Conservation (phyloP, 768 basidiomycete species). For the Multifurca ochricompacta region DNA sequence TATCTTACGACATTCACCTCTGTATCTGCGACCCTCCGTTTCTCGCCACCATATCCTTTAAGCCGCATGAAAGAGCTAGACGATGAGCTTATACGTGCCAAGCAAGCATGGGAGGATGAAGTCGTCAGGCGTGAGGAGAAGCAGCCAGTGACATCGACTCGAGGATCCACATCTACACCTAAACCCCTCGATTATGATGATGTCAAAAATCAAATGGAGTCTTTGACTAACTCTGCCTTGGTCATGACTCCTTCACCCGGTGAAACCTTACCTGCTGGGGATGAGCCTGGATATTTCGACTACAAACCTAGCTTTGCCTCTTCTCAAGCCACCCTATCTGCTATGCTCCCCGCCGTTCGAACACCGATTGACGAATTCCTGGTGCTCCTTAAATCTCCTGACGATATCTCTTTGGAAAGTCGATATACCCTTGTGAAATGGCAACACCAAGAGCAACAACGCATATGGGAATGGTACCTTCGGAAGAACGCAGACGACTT, state of each 20-base stretch:
- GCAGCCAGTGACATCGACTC: conserved; percentile 25
- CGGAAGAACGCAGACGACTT: conserved; percentile 82
- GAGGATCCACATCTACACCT: conserved; percentile 7
- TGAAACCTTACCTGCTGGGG: conserved; percentile 22
- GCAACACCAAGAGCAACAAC: conserved; percentile 79
- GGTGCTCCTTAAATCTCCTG: conserved; percentile 47
- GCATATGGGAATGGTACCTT: conserved; percentile 94
- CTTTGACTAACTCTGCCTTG: conserved; percentile 32
- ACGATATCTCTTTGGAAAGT: conserved; percentile 72
- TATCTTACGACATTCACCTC: conserved; percentile 87
- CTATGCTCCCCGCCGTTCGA: conserved; percentile 26
- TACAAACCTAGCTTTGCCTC: conserved; percentile 27
- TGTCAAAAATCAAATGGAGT: conserved; percentile 63
- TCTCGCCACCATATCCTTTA: conserved; percentile 87
- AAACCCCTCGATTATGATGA: conserved; percentile 33
- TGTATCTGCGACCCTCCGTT: conserved; percentile 85
- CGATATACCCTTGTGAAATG: conserved; percentile 60
- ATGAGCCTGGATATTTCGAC: conserved; percentile 37
- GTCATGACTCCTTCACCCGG: conserved; percentile 34
- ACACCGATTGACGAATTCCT: conserved; percentile 32
- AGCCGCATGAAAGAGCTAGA: conserved; percentile 85
- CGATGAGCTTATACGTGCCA: conserved; percentile 58
- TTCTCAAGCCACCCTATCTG: conserved; percentile 22
- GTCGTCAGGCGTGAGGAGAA: conserved; percentile 70
- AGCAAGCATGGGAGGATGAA: conserved; percentile 82